These are phyloP conservation scores for Luffa aegyptiaca DNA, from an alignment of 306 rosid species.

Conservation along the genomic window DNA sequence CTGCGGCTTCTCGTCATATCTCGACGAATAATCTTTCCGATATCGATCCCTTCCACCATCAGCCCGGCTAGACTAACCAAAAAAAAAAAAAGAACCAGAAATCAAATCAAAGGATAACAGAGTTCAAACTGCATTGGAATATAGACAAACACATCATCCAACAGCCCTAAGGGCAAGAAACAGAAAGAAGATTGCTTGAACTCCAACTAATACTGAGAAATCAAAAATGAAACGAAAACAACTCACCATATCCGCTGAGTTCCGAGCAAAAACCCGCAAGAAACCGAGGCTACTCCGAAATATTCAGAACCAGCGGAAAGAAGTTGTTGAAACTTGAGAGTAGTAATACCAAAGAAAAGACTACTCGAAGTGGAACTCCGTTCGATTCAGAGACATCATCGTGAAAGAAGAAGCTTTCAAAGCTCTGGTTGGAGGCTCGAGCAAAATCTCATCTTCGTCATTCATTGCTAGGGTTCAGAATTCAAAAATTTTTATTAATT, in stretches of 20 bases:
- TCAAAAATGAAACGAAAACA: neutral
- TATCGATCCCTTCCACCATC: constrained; percentile 29
- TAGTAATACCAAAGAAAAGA: neutral
- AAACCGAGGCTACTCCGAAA: neutral
- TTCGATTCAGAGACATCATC: neutral
- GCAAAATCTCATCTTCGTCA: neutral
- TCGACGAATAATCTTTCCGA: constrained; percentile 21
- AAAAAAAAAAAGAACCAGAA: neutral
- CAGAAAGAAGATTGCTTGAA: neutral
- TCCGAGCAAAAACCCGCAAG: neutral
- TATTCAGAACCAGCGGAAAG: neutral
- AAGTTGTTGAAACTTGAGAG: neutral
- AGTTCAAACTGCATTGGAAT: neutral
- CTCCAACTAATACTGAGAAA: neutral
- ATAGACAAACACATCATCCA: neutral
- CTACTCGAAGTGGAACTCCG: neutral
- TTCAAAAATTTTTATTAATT: neutral
- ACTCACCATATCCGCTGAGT: constrained; percentile 6
- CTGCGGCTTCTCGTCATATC: constrained; percentile 20
- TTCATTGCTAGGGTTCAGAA: neutral
- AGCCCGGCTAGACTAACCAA: constrained; percentile 18
- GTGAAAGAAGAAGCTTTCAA: neutral
- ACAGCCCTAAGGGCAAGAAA: neutral
- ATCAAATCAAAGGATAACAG: neutral
- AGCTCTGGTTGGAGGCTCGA: neutral